Base-by-base conservation (phyloP, 306 rosid genomes). In the Benincasa hispida region DNA sequence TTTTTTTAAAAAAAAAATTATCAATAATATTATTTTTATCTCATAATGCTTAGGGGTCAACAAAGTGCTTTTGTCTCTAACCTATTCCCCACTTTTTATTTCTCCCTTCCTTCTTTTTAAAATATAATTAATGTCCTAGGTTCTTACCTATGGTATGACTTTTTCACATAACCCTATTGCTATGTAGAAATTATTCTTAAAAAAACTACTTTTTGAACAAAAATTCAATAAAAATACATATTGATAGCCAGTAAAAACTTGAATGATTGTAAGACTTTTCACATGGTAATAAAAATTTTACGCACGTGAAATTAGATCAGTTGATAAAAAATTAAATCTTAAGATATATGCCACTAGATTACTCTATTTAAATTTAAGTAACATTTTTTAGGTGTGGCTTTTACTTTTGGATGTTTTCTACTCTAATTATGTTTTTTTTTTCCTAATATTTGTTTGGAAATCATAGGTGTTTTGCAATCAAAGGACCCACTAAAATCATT, bases 401-500 rank as follows among this genome's bases (percentile, higher is more conserved):
- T 60, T 28, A 25, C 19, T 28, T 25, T 24, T n/a, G n/a, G 41
- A 13, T 28, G 28, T 68, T n/a, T 67, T 6, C 5, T 5, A 67
- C 51, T 34, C 19, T 42, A 30, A 30, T 41, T 42, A 5, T 34
- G 6, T 60, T 3, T 27, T 37, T 63, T 2, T 39, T 10, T 24
- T 34, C 48, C 21, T 30, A 59, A 25, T 59, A 59, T 60, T 21
- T 22, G 54, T 60, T 21, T 50, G 42, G 10, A 72, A 28, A 72
- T 48, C 10, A 17, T 57, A 94, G 97, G 91, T 41, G 76, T 83
- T 54, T 53, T 94, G 48, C 88, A 85, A 83, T 87, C 95, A 9
- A 88, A 90, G 92, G 93, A 95, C 77, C 86, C 96, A 80, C 86
- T 90, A n/a, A 72, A 87, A 5, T 79, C 96, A 1, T 82, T 90